Percentiles rank a stretch among this genome's conserved stretches.
phyloP scores from a whole-genome alignment of 768 basidiomycete species.

The Mycena venus region DNA sequence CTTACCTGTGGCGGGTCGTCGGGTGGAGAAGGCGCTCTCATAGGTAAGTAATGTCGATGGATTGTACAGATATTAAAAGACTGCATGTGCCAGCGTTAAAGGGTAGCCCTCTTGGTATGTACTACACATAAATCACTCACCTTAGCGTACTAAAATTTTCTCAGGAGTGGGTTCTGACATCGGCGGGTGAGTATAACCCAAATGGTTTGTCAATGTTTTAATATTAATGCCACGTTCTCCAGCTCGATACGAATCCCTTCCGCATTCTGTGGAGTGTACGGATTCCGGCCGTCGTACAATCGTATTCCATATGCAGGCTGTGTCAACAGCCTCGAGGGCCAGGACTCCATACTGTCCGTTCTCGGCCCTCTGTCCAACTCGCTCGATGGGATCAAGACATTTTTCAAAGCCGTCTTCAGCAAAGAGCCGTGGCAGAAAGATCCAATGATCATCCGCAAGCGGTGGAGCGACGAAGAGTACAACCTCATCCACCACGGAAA shows the following conservation, averaged over 20 bases:
- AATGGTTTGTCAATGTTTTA: no score
- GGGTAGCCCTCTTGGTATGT: slow-evolving; percentile 58
- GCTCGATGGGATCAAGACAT: slow-evolving; percentile 71
- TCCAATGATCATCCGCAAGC: slow-evolving; percentile 67
- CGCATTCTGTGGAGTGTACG: slow-evolving; percentile 78
- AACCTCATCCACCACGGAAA: slow-evolving; percentile 68
- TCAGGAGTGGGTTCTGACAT: slow-evolving; percentile 83
- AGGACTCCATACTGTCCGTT: slow-evolving; percentile 79
- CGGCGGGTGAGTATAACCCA: slow-evolving; percentile 67
- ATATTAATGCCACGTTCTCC: background rate
- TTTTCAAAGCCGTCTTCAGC: slow-evolving; percentile 74
- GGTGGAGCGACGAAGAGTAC: slow-evolving; percentile 74
- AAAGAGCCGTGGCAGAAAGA: slow-evolving; percentile 77
- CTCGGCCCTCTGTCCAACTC: slow-evolving; percentile 79
- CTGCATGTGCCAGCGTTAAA: slow-evolving; percentile 49
- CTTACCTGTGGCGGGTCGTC: slow-evolving; percentile 86
- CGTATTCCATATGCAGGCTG: slow-evolving; percentile 81
- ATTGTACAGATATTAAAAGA: background rate
- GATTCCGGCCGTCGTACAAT: slow-evolving; percentile 76
- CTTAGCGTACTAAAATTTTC: slow-evolving; percentile 30
- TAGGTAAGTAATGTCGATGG: slow-evolving; percentile 54
- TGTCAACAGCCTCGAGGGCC: slow-evolving; percentile 75
- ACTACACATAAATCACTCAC: background rate
- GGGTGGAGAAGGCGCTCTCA: slow-evolving; percentile 87
- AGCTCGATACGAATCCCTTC: slow-evolving; percentile 83